These are phyloP conservation scores for Trichoderma reesei DNA, from an alignment of 495 filamentous ascomycete genomes.

Conservation along the genomic window DNA sequence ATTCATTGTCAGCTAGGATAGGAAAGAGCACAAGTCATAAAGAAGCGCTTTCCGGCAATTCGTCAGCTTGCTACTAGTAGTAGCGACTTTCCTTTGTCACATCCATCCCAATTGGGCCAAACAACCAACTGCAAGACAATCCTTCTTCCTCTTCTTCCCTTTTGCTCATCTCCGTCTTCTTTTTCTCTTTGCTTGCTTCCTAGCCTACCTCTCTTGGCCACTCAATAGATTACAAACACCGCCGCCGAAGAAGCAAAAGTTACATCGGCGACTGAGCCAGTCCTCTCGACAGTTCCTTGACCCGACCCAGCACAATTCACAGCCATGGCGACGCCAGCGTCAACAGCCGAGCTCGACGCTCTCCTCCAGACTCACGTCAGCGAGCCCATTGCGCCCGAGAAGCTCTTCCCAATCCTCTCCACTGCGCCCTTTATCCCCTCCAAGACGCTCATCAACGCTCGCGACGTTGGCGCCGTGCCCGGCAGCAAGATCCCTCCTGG, in stretches of 20 bases:
- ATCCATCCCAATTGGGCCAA: no score
- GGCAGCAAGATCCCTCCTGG: constrained; percentile 32
- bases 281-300: not conserved
- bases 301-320: not conserved
- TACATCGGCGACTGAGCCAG: not conserved
- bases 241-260: not conserved
- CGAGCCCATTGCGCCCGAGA: constrained; percentile 20
- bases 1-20: no score
- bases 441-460: constrained; percentile 44
- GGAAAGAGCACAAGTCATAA: no score
- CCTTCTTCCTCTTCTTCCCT: no score
- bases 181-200: not conserved
- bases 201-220: no score
- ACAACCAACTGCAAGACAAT: no score
- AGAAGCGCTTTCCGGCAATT: not conserved
- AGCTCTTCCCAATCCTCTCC: constrained; percentile 25
- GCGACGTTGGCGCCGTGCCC: constrained; percentile 41
- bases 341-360: constrained; percentile 22
- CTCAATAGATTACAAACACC: no score
- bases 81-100: no score
- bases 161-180: not conserved
- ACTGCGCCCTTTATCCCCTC: constrained; percentile 44
- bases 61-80: not conserved
- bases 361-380: constrained; percentile 30
- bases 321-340: constrained; percentile 19